Percentiles rank a stretch among this genome's conserved stretches.
Evolutionary conservation across 495 filamentous ascomycete genomes (phyloP).

Genomic region (Tuber brumale): DNA sequence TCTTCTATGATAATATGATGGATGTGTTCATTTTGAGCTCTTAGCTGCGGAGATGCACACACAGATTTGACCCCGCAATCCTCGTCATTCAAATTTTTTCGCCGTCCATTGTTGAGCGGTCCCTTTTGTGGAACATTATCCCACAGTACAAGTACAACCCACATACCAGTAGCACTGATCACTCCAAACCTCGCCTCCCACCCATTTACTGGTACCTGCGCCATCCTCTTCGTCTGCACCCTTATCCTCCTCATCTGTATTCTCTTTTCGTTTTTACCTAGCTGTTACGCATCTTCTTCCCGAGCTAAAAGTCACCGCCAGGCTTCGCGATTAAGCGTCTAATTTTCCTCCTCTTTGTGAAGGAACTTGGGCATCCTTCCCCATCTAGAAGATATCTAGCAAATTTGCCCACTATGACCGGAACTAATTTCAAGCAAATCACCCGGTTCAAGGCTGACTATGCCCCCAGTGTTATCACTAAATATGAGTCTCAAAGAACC

Average conservation of each 20-base stretch:
- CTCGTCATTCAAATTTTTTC: background rate
- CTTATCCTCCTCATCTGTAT: background rate
- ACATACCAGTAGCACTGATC: background rate
- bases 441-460: conserved; percentile 85
- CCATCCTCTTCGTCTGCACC: background rate
- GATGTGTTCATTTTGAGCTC: background rate
- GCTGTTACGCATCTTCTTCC: background rate
- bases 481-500: conserved; percentile 73
- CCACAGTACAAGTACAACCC: background rate
- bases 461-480: conserved; percentile 72
- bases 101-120: background rate
- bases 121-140: background rate
- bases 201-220: background rate
- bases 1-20: background rate
- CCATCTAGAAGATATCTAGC: background rate
- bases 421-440: conserved; percentile 65
- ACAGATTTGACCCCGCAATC: background rate
- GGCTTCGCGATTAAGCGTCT: background rate
- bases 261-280: background rate
- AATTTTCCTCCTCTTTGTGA: conserved; percentile 4
- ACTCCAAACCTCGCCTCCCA: background rate
- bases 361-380: background rate
- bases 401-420: conserved; percentile 25
- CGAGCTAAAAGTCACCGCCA: background rate
- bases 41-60: background rate